Percentiles rank a stretch among this genome's conserved stretches.
Conservation (phyloP, 441 rosid genomes). For the Arabidopsis hybrid region DNA sequence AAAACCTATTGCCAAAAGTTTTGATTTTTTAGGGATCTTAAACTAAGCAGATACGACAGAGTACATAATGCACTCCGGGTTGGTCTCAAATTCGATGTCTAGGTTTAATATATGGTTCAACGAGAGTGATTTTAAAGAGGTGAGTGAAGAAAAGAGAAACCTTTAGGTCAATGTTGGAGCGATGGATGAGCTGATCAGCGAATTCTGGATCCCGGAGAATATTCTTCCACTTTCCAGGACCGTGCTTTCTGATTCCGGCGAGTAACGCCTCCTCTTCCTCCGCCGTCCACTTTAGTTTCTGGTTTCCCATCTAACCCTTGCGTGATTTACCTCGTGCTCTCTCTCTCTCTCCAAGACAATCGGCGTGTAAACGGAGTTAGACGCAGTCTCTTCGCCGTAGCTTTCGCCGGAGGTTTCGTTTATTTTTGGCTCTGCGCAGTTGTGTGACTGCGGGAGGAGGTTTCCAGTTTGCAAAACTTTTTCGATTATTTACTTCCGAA, state of each 20-base stretch:
- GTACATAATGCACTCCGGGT: background rate
- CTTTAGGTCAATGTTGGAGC: slow-evolving; percentile 95
- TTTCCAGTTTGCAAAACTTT: too few relatives aligned
- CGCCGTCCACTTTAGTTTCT: slow-evolving; percentile 84
- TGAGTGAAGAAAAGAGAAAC: slow-evolving; percentile 41
- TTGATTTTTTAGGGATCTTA: background rate
- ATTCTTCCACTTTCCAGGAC: slow-evolving; percentile 91
- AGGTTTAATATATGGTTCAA: background rate
- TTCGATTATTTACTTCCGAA: too few relatives aligned
- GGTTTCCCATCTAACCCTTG: slow-evolving; percentile 73
- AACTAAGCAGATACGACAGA: background rate
- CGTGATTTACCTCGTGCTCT: too few relatives aligned
- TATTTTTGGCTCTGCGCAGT: too few relatives aligned
- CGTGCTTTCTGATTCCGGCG: slow-evolving; percentile 80
- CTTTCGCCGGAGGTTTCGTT: too few relatives aligned
- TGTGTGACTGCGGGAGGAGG: too few relatives aligned
- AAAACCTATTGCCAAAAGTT: background rate
- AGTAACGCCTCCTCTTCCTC: slow-evolving; percentile 88
- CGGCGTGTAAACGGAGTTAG: background rate
- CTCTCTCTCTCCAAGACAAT: background rate
- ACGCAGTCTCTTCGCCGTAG: slow-evolving; percentile 4
- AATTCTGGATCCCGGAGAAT: slow-evolving; percentile 88
- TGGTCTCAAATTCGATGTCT: background rate
- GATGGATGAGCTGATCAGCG: slow-evolving; percentile 63
- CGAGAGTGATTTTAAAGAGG: background rate